phyloP scores from a whole-genome alignment of 768 basidiomycete genomes.

The Leucocoprinus sp. region DNA sequence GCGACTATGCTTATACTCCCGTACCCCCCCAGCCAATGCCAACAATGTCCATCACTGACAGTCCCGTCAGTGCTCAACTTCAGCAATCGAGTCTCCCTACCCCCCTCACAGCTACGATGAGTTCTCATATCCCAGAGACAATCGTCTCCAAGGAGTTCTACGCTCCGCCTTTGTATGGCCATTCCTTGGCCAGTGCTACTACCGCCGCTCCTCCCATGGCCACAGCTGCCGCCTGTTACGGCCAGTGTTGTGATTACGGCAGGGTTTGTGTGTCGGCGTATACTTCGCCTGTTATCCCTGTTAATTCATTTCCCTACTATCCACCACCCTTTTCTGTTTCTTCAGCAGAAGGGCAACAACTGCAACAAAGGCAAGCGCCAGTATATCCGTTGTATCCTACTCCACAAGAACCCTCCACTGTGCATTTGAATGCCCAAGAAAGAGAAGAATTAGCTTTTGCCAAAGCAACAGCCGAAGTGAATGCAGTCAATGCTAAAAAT shows the following conservation, averaged over 20 bases:
- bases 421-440: too few species aligned
- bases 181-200: constrained; percentile 1
- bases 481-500: too few species aligned
- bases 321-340: neutral
- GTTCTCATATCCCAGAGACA: constrained; percentile 1
- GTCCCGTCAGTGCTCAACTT: constrained; percentile 6
- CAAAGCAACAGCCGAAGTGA: constrained; percentile 1
- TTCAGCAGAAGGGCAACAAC: too few species aligned
- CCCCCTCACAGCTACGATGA: constrained; percentile 3
- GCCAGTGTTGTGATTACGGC: neutral
- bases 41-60: neutral
- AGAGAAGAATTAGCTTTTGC: constrained; percentile 6
- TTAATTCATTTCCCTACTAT: constrained; percentile 1
- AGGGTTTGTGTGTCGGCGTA: constrained; percentile 9
- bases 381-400: too few species aligned
- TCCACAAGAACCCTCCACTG: too few species aligned
- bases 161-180: neutral
- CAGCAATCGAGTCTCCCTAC: constrained; percentile 9
- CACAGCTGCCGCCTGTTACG: too few species aligned
- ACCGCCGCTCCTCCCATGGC: neutral
- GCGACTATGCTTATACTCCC: constrained; percentile 8
- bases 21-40: constrained; percentile 10
- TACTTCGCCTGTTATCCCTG: constrained; percentile 8
- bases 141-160: neutral
- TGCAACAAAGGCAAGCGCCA: too few species aligned